Conservation (phyloP, 805 yeast genomes). For the Spathaspora arborariae region DNA sequence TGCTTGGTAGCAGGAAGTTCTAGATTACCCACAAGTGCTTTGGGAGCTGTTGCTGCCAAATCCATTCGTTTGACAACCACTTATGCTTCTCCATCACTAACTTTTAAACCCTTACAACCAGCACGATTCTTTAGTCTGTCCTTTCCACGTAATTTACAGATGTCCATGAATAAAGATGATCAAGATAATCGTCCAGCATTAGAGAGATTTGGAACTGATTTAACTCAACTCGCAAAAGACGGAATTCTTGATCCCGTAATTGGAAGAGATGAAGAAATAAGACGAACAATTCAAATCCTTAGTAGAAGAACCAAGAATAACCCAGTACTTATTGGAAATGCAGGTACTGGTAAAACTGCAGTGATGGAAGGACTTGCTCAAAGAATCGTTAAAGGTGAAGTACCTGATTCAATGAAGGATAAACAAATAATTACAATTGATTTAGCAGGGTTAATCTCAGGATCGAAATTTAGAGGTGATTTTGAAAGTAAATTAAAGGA, state of each 20-base stretch:
- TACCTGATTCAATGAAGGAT: conserved; percentile 88
- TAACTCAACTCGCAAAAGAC: conserved; percentile 80
- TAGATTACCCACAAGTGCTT: background rate
- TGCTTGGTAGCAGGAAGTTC: background rate
- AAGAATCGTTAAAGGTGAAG: conserved; percentile 85
- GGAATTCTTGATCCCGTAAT: conserved; percentile 96
- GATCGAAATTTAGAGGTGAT: conserved; percentile 95
- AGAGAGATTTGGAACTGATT: conserved; percentile 79
- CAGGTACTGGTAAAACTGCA: conserved; percentile 98
- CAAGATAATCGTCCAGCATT: conserved; percentile 65
- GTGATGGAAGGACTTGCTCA: conserved; percentile 96
- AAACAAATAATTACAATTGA: conserved; percentile 83
- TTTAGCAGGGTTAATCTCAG: conserved; percentile 84
- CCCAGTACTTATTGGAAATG: conserved; percentile 92
- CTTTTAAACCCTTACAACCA: background rate
- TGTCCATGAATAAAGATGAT: conserved; percentile 40
- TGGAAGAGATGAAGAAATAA: conserved; percentile 93
- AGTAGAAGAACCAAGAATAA: conserved; percentile 93
- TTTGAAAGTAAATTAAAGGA: conserved; percentile 85
- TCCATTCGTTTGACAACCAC: background rate
- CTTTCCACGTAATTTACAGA: conserved; percentile 25
- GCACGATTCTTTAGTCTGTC: background rate
- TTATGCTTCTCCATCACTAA: background rate
- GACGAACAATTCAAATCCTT: conserved; percentile 86
- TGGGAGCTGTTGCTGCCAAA: background rate